A percentile compares a stretch with the other conserved stretches of the same genome.
These are phyloP conservation scores for Oxytropis ochrocephala DNA, from an alignment of 306 rosid species.

Conservation along the genomic window DNA sequence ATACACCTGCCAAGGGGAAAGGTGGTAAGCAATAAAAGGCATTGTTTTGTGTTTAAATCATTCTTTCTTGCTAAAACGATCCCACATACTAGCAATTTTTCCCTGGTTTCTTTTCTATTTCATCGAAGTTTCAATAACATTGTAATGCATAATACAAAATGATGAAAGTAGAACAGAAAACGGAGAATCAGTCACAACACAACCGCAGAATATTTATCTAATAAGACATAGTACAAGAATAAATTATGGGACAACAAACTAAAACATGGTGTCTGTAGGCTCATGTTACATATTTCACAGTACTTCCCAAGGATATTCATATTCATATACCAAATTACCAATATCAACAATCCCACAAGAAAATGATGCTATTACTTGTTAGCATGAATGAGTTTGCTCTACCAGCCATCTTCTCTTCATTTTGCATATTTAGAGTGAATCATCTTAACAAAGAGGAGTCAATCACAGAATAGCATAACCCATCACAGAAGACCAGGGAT, in stretches of 20 bases:
- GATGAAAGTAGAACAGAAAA: neutral
- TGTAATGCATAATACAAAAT: conserved; percentile 15
- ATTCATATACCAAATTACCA: conserved; percentile 24
- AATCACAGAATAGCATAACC: conserved; percentile 18
- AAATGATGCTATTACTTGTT: conserved; percentile 21
- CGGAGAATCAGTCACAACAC: neutral
- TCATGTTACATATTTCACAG: conserved; percentile 18
- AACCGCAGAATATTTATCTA: conserved; percentile 12
- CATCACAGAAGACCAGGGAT: conserved; percentile 4
- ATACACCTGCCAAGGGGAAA: too few relatives aligned
- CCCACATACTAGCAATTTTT: too few relatives aligned
- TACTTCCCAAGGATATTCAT: conserved; percentile 17
- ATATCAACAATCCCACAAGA: conserved; percentile 32
- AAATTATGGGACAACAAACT: neutral
- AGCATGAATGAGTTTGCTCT: conserved; percentile 28
- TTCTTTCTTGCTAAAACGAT: too few relatives aligned
- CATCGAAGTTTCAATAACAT: neutral
- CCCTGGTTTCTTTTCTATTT: neutral
- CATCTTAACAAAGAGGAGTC: conserved; percentile 10
- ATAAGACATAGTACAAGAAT: conserved; percentile 17
- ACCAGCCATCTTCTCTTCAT: conserved; percentile 21
- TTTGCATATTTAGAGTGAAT: neutral
- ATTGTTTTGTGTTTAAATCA: too few relatives aligned
- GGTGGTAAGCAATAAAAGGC: too few relatives aligned
- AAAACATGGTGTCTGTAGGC: conserved; percentile 10